phyloP scores from a whole-genome alignment of 306 rosid genomes.

The Canavalia ensiformis region DNA sequence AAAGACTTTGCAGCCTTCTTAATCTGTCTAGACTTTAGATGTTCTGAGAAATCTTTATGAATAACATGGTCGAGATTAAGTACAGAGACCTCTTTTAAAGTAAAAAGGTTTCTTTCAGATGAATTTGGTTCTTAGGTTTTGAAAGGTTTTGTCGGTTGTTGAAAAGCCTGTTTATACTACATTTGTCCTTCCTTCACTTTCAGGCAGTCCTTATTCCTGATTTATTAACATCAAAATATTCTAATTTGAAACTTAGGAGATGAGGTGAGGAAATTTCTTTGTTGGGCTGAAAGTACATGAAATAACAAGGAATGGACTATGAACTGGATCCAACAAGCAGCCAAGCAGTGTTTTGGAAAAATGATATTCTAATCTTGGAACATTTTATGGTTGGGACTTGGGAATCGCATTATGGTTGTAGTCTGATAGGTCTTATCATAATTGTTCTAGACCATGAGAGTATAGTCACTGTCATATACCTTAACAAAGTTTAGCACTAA shows the following conservation, averaged over 20 bases:
- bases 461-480: neutral
- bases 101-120: neutral
- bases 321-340: neutral
- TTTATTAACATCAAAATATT: constrained; percentile 25
- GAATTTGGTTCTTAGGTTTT: constrained; percentile 18
- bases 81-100: neutral
- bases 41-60: neutral
- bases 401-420: neutral
- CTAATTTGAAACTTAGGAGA: constrained; percentile 28
- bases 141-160: neutral
- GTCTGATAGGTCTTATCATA: neutral
- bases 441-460: neutral
- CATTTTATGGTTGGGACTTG: constrained; percentile 13
- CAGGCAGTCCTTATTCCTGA: neutral
- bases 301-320: constrained; percentile 11
- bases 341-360: constrained; percentile 6
- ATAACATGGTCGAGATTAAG: too few relatives aligned
- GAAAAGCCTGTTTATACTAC: neutral
- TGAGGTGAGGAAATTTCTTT: constrained; percentile 15
- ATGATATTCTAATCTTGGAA: constrained; percentile 3
- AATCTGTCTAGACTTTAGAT: neutral
- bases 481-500: constrained; percentile 15
- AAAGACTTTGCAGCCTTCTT: neutral
- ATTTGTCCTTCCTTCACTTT: neutral
- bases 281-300: constrained; percentile 5